These are phyloP conservation scores for Conoideocrella luteorostrata DNA, from an alignment of 2,329 filamentous ascomycete genomes.

Conservation along the genomic window DNA sequence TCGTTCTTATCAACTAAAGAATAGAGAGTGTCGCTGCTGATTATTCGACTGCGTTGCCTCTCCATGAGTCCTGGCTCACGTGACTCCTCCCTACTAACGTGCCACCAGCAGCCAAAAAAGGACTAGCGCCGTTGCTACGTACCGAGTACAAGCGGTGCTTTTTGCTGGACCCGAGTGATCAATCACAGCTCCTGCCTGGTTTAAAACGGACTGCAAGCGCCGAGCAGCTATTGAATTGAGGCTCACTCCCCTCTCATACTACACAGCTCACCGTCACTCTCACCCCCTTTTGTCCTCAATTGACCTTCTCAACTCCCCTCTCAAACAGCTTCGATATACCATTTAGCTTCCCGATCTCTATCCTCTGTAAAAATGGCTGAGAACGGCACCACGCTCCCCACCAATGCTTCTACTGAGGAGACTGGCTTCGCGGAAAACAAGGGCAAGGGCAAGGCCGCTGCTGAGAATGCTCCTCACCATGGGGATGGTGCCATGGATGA, in stretches of 20 bases:
- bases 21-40: not conserved
- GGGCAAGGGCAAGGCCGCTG: slow-evolving; percentile 78
- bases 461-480: slow-evolving; percentile 45
- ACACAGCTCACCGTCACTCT: slow-evolving; percentile 8
- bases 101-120: slow-evolving; percentile 11
- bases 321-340: not conserved
- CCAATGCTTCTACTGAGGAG: slow-evolving; percentile 34
- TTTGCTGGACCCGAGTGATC: too few relatives aligned
- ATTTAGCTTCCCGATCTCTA: not conserved
- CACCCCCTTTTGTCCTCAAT: slow-evolving; percentile 5
- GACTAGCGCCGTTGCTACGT: slow-evolving; percentile 26
- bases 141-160: slow-evolving; percentile 16
- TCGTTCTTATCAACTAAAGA: too few relatives aligned
- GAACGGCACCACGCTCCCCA: slow-evolving; percentile 42
- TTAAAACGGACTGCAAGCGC: slow-evolving; percentile 20
- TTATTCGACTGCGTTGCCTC: not conserved
- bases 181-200: slow-evolving; percentile 17
- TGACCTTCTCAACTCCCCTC: not conserved
- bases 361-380: slow-evolving; percentile 33
- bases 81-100: slow-evolving; percentile 7
- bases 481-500: slow-evolving; percentile 59
- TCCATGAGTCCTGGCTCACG: slow-evolving; percentile 6
- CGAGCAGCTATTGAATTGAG: slow-evolving; percentile 12
- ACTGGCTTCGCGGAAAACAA: slow-evolving; percentile 51
- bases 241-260: slow-evolving; percentile 21